Percentiles rank a stretch among this genome's conserved stretches.
Evolutionary conservation across 352 stramenopile genomes (phyloP).

Genomic region (Thraustochytrium sp.): DNA sequence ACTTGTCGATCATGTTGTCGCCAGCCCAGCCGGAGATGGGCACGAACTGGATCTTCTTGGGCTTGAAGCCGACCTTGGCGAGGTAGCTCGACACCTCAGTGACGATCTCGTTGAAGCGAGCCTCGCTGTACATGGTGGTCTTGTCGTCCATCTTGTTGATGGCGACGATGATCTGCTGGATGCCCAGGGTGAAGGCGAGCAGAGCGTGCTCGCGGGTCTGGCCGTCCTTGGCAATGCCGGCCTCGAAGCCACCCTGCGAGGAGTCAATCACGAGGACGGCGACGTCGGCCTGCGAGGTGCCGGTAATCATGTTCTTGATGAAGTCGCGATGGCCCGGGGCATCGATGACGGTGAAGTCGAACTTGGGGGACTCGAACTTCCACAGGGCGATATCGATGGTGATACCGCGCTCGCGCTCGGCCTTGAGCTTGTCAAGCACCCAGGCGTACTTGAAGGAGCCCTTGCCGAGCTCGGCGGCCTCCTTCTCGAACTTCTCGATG

Average conservation of each 20-base stretch:
- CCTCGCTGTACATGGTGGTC: slow-evolving; percentile 82
- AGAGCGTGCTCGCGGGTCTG: slow-evolving; percentile 91
- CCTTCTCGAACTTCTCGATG: slow-evolving; percentile 98
- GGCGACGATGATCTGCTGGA: slow-evolving; percentile 95
- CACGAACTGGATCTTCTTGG: slow-evolving; percentile 85
- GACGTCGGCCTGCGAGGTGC: slow-evolving; percentile 93
- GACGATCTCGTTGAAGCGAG: slow-evolving; percentile 89
- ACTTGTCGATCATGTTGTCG: slow-evolving; percentile 94
- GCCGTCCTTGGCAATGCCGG: slow-evolving; percentile 87
- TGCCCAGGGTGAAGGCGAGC: slow-evolving; percentile 89
- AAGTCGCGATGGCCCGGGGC: slow-evolving; percentile 94
- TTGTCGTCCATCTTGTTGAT: slow-evolving; percentile 98
- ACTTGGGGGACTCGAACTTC: slow-evolving; percentile 95
- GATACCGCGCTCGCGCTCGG: slow-evolving; percentile 93
- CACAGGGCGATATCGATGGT: slow-evolving; percentile 95
- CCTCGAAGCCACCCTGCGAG: slow-evolving; percentile 83
- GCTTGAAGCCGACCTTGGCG: slow-evolving; percentile 93
- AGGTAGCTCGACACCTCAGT: slow-evolving; percentile 80
- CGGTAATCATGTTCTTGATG: slow-evolving; percentile 99
- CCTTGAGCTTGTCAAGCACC: slow-evolving; percentile 96
- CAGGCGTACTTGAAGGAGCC: slow-evolving; percentile 97
- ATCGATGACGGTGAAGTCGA: slow-evolving; percentile 96
- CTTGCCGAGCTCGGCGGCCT: slow-evolving; percentile 92
- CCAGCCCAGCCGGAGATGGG: slow-evolving; percentile 91
- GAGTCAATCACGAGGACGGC: slow-evolving; percentile 90